Evolutionary conservation across 2,329 filamentous ascomycete species (phyloP).

Genomic region (Cryphonectria japonica): DNA sequence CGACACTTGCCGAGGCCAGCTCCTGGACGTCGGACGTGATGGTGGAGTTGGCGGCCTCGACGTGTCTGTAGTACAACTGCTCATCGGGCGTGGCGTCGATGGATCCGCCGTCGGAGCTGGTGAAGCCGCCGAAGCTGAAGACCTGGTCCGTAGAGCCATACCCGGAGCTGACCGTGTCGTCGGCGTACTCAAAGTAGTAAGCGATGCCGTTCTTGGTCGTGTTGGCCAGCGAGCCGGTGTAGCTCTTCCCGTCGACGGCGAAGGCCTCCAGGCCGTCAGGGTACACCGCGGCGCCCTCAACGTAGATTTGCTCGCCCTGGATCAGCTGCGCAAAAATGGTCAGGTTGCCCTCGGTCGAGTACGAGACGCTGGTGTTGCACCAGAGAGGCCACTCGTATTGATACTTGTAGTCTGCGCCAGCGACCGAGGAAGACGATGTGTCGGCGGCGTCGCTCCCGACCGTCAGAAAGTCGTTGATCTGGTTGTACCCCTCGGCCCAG

Average conservation of each 20-base stretch:
- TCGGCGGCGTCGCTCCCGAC: slow-evolving; percentile 36
- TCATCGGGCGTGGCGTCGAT: slow-evolving; percentile 34
- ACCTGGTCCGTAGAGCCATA: slow-evolving; percentile 61
- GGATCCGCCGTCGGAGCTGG: slow-evolving; percentile 29
- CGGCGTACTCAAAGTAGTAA: slow-evolving; percentile 52
- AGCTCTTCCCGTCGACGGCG: slow-evolving; percentile 26
- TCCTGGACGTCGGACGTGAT: slow-evolving; percentile 53
- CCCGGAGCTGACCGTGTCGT: slow-evolving; percentile 52
- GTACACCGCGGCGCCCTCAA: slow-evolving; percentile 49
- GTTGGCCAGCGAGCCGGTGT: slow-evolving; percentile 44
- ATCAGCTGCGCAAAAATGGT: slow-evolving; percentile 48
- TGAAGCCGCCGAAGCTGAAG: slow-evolving; percentile 56
- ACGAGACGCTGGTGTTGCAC: slow-evolving; percentile 55
- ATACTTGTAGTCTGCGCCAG: slow-evolving; percentile 37
- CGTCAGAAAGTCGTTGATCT: slow-evolving; percentile 45
- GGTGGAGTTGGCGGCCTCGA: slow-evolving; percentile 58
- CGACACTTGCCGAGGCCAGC: slow-evolving; percentile 34
- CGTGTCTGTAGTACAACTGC: slow-evolving; percentile 61
- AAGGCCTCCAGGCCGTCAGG: slow-evolving; percentile 66
- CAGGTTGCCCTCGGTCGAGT: slow-evolving; percentile 48
- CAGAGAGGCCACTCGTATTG: slow-evolving; percentile 64
- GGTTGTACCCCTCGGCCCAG: slow-evolving; percentile 41
- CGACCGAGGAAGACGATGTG: slow-evolving; percentile 4
- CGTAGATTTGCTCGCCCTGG: slow-evolving; percentile 46
- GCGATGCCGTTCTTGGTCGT: slow-evolving; percentile 64